Percentiles rank a stretch among this genome's conserved stretches.
Evolutionary conservation across 1,139 yeast species (phyloP).

Genomic region (Geotrichum restrictum): DNA sequence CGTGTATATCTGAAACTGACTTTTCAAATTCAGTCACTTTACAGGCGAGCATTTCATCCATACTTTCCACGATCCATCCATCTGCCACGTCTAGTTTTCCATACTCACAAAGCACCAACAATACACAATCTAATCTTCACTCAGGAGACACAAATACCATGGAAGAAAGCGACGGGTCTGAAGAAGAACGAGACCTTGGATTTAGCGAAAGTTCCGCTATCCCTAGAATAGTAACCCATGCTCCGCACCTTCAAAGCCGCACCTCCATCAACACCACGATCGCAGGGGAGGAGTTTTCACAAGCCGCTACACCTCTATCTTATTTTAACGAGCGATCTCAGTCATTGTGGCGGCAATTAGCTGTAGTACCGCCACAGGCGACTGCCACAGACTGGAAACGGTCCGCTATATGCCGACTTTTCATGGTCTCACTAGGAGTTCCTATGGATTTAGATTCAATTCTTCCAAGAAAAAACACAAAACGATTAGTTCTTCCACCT

Average conservation of each 20-base stretch:
- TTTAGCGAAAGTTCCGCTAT: not conserved
- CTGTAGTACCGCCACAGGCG: conserved; percentile 29
- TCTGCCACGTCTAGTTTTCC: not conserved
- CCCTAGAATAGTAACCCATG: not conserved
- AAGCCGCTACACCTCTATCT: conserved; percentile 15
- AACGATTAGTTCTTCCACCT: conserved; percentile 33
- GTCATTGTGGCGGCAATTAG: conserved; percentile 38
- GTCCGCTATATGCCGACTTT: conserved; percentile 53
- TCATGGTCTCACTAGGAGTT: conserved; percentile 55
- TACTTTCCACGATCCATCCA: conserved; percentile 14
- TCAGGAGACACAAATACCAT: conserved; percentile 2
- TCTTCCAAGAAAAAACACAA: conserved; percentile 36
- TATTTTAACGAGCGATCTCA: conserved; percentile 34
- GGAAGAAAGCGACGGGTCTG: not conserved
- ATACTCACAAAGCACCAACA: not conserved
- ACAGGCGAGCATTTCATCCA: conserved; percentile 27
- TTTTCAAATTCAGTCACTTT: conserved; percentile 29
- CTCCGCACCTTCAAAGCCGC: not conserved
- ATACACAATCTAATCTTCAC: not conserved
- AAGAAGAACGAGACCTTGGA: not conserved
- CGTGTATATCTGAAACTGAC: conserved; percentile 26
- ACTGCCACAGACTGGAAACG: conserved; percentile 50
- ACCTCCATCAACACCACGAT: not conserved
- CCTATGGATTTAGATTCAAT: conserved; percentile 58
- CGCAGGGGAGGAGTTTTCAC: not conserved